Conservation (phyloP, 331 rosid genomes). For the Arachis monticola region DNA sequence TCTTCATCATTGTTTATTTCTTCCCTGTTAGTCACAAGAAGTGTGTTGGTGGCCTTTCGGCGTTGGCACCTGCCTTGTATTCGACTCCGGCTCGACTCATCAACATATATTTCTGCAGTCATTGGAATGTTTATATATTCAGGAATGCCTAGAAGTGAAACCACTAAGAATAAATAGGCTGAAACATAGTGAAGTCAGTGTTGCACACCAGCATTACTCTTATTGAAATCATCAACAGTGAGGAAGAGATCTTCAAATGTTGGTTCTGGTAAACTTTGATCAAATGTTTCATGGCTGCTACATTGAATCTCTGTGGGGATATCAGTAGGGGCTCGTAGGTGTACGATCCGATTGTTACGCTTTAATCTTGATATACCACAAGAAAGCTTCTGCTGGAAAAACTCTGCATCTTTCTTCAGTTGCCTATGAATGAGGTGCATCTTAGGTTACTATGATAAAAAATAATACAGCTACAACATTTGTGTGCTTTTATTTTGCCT, state of each 20-base stretch:
- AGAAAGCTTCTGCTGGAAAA: conserved; percentile 49
- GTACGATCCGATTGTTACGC: conserved; percentile 43
- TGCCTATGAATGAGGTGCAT: conserved; percentile 44
- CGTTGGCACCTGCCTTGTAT: not conserved
- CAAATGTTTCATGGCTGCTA: conserved; percentile 36
- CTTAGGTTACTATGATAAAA: conserved; percentile 9
- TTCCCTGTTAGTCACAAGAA: not conserved
- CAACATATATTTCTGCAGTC: conserved; percentile 36
- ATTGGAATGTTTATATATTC: conserved; percentile 17
- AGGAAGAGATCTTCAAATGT: conserved; percentile 31
- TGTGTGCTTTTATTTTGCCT: conserved; percentile 23
- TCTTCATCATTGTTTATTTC: conserved; percentile 27
- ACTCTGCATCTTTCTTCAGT: conserved; percentile 57
- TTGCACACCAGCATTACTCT: conserved; percentile 31
- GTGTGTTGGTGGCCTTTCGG: conserved; percentile 20
- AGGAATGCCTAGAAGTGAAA: conserved; percentile 20
- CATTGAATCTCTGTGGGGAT: conserved; percentile 32
- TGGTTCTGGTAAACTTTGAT: conserved; percentile 39
- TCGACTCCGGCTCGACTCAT: not conserved
- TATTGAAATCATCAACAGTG: conserved; percentile 18
- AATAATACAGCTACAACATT: conserved; percentile 17
- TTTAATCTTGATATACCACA: conserved; percentile 59
- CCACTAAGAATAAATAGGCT: not conserved
- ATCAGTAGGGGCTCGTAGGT: conserved; percentile 43
- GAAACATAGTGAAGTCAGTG: conserved; percentile 7